Evolutionary conservation across 305 asterid species (phyloP).

Genomic region (Nicotiana rustica): DNA sequence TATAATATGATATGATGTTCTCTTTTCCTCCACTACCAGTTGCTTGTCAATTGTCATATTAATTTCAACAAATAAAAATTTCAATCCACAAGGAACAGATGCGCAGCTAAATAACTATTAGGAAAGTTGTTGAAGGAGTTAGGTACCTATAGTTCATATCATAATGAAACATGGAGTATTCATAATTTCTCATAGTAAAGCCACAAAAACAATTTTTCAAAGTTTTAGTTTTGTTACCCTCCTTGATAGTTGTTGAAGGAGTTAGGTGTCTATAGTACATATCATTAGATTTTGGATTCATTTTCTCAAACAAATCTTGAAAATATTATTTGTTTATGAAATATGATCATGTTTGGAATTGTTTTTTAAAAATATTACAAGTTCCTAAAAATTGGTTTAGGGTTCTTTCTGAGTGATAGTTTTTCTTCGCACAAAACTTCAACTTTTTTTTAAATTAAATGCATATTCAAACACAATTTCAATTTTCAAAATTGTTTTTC

Average conservation of each 20-base stretch:
- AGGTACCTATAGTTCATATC: background rate
- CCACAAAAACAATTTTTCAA: background rate
- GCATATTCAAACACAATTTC: too few species aligned
- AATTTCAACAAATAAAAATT: too few species aligned
- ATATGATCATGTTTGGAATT: too few species aligned
- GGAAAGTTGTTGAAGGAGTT: background rate
- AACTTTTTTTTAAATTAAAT: too few species aligned
- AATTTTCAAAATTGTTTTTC: too few species aligned
- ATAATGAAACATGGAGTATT: background rate
- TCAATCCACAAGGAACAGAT: too few species aligned
- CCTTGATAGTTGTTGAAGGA: background rate
- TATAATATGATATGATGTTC: background rate
- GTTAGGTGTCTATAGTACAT: background rate
- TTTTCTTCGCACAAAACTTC: too few species aligned
- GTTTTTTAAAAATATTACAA: too few species aligned
- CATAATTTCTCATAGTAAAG: conserved; percentile 19
- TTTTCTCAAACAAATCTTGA: too few species aligned
- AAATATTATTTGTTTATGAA: background rate
- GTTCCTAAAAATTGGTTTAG: too few species aligned
- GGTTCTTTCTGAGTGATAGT: too few species aligned
- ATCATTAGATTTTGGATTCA: background rate
- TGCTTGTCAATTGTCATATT: background rate
- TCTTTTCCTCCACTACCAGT: background rate
- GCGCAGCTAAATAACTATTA: background rate
- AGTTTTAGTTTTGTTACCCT: background rate